These are phyloP conservation scores for Sonneratia alba DNA, from an alignment of 345 rosid genomes.

Conservation along the genomic window DNA sequence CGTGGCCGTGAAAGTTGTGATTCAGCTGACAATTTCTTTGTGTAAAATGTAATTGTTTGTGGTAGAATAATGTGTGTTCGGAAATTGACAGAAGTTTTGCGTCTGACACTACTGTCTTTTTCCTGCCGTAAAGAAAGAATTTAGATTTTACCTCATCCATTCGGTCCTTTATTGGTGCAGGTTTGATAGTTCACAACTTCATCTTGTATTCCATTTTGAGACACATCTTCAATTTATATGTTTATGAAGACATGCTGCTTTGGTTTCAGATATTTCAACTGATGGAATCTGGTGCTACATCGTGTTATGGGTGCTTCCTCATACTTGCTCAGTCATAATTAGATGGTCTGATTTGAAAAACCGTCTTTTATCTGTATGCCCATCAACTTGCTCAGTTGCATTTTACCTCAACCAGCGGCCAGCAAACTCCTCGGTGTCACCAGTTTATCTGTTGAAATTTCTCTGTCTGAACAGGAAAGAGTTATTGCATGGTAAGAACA, in stretches of 20 bases:
- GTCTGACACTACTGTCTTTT: no score
- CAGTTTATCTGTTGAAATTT: conserved; percentile 67
- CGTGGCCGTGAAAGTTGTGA: neutral
- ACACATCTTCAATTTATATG: neutral
- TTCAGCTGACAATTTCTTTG: neutral
- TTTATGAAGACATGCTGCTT: neutral
- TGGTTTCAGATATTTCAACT: conserved; percentile 62
- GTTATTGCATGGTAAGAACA: conserved; percentile 56
- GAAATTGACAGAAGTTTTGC: no score
- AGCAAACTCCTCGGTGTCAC: conserved; percentile 27
- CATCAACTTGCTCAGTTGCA: conserved; percentile 38
- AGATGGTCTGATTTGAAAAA: conserved; percentile 72
- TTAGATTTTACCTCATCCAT: no score
- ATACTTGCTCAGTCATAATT: conserved; percentile 25
- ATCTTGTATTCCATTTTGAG: neutral
- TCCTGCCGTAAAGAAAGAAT: no score
- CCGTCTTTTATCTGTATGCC: conserved; percentile 61
- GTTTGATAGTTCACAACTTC: neutral
- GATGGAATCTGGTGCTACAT: conserved; percentile 86
- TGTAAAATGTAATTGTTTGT: neutral
- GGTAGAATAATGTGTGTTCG: neutral
- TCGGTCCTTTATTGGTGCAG: no score
- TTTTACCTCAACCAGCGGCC: conserved; percentile 34
- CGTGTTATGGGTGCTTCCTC: conserved; percentile 70
- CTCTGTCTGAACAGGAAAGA: conserved; percentile 53